phyloP scores from a whole-genome alignment of 371 early-diverging fungal genomes.

The Haplosporangium sp. region DNA sequence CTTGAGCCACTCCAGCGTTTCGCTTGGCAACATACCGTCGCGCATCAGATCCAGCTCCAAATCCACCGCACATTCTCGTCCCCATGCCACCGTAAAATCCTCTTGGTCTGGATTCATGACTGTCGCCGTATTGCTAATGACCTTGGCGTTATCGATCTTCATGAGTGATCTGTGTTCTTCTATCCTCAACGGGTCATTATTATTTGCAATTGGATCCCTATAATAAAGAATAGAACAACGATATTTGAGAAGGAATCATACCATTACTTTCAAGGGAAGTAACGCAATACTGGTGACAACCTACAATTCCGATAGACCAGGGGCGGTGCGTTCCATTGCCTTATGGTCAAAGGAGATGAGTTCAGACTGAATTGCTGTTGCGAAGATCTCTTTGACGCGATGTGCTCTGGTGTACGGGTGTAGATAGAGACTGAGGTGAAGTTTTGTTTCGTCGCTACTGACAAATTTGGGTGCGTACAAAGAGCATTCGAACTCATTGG shows the following conservation, averaged over 20 bases:
- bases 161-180: background rate
- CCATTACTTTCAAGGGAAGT: background rate
- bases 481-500: conserved; percentile 33
- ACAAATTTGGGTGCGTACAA: conserved; percentile 39
- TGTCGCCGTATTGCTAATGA: conserved; percentile 15
- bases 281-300: background rate
- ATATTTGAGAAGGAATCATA: background rate
- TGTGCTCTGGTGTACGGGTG: conserved; percentile 17
- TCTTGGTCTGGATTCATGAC: conserved; percentile 40
- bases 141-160: conserved; percentile 10
- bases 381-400: conserved; percentile 25
- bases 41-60: conserved; percentile 20
- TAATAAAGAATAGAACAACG: background rate
- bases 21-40: conserved; percentile 20
- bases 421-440: conserved; percentile 13
- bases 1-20: conserved; percentile 20
- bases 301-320: background rate
- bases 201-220: background rate
- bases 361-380: conserved; percentile 32
- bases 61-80: conserved; percentile 32
- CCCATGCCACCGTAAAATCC: conserved; percentile 27
- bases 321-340: background rate
- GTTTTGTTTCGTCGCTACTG: conserved; percentile 1
- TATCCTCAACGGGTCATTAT: background rate
- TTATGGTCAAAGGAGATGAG: conserved; percentile 13